phyloP scores from a whole-genome alignment of 176 grass and related monocot species.

The Cenchrus americanus region DNA sequence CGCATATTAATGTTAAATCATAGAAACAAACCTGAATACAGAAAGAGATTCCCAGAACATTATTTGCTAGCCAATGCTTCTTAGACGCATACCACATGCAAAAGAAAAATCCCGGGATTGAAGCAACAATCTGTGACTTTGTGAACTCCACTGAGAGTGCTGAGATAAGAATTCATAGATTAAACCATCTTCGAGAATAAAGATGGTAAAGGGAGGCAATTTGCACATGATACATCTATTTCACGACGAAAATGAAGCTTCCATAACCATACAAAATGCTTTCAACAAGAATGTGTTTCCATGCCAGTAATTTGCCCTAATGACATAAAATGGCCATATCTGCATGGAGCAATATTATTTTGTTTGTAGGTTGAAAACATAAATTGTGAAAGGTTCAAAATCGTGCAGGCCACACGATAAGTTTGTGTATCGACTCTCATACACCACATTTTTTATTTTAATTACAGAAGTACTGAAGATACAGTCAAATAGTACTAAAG shows the following conservation, averaged over 20 bases:
- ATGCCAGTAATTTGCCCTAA: neutral
- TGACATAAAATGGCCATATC: neutral
- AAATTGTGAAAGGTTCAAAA: neutral
- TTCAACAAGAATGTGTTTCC: neutral
- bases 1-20: neutral
- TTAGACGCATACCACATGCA: too few relatives aligned
- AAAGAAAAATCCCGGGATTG: constrained; percentile 27
- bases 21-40: constrained; percentile 44
- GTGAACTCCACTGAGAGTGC: too few relatives aligned
- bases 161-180: too few relatives aligned
- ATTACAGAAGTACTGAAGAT: neutral
- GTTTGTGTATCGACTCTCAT: too few relatives aligned
- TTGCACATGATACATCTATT: neutral
- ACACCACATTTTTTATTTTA: neutral
- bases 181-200: neutral
- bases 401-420: neutral
- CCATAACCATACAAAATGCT: neutral
- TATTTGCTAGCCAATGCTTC: neutral
- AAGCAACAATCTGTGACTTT: constrained; percentile 66
- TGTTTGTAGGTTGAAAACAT: neutral
- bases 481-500: neutral
- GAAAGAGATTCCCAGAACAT: constrained; percentile 21
- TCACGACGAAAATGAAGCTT: too few relatives aligned
- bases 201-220: neutral
- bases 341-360: neutral